Evolutionary conservation across 305 asterid species (phyloP).

Genomic region (Ilex paraguariensis): DNA sequence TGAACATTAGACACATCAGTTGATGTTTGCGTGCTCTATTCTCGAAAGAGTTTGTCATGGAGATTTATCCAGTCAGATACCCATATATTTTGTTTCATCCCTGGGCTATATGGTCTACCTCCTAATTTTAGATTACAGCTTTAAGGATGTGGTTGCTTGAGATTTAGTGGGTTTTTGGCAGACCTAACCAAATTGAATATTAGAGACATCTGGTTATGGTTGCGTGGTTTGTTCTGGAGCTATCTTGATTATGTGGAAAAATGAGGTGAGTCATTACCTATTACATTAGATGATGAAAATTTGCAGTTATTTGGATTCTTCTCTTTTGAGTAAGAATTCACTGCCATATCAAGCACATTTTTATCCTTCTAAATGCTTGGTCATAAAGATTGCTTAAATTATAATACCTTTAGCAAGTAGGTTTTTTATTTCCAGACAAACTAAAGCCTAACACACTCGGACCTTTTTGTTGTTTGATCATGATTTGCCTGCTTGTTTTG

Average conservation of each 20-base stretch:
- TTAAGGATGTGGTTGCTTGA: background rate
- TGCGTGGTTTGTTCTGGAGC: background rate
- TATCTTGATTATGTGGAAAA: background rate
- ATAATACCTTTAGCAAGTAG: background rate
- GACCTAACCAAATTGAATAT: background rate
- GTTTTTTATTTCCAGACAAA: background rate
- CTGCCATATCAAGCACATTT: background rate
- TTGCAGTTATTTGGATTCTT: conserved; percentile 42
- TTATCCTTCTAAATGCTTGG: background rate
- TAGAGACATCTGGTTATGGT: background rate
- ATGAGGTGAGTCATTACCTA: background rate
- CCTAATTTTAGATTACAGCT: no score
- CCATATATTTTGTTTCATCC: conserved; percentile 5
- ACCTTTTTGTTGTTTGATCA: background rate
- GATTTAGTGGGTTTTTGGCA: background rate
- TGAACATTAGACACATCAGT: conserved; percentile 16
- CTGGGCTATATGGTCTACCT: no score
- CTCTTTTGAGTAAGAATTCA: conserved; percentile 43
- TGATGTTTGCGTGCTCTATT: conserved; percentile 26
- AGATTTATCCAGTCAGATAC: no score
- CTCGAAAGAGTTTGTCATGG: no score
- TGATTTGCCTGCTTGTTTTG: background rate
- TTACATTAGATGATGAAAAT: conserved; percentile 38
- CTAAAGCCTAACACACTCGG: background rate
- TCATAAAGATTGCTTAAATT: background rate